These are phyloP conservation scores for Lenzites betulinus DNA, from an alignment of 768 basidiomycete genomes.

Conservation along the genomic window DNA sequence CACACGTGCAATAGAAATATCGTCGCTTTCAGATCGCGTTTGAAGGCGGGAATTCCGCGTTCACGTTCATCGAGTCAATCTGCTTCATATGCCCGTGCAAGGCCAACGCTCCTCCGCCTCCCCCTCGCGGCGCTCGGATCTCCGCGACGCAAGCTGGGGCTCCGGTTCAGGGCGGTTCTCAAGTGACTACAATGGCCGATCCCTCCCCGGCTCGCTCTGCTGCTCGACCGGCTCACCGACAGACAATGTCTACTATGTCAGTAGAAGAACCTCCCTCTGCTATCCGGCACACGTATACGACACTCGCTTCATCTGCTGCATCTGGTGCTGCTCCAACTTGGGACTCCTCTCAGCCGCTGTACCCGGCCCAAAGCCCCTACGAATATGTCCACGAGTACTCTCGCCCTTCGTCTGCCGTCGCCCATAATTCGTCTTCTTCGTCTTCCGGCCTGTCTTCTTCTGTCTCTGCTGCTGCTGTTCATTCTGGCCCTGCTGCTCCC, in stretches of 20 bases:
- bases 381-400: background rate
- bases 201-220: background rate
- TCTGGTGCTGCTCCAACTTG: background rate
- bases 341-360: background rate
- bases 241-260: background rate
- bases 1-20: conserved; percentile 50
- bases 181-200: background rate
- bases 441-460: conserved; percentile 1
- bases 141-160: background rate
- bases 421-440: background rate
- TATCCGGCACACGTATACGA: background rate
- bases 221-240: background rate
- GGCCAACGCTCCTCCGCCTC: conserved; percentile 46
- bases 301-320: background rate
- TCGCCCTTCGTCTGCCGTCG: conserved; percentile 16
- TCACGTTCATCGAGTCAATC: conserved; percentile 63
- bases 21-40: conserved; percentile 81
- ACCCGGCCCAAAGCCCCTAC: background rate
- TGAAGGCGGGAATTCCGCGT: conserved; percentile 45
- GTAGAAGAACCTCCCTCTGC: background rate
- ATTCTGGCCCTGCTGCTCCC: background rate
- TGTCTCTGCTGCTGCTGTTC: too few relatives aligned
- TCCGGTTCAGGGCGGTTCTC: background rate
- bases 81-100: conserved; percentile 76
- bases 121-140: conserved; percentile 10